Conservation (phyloP, 1,284 basidiomycete species). For the Gymnopus androsaceus region DNA sequence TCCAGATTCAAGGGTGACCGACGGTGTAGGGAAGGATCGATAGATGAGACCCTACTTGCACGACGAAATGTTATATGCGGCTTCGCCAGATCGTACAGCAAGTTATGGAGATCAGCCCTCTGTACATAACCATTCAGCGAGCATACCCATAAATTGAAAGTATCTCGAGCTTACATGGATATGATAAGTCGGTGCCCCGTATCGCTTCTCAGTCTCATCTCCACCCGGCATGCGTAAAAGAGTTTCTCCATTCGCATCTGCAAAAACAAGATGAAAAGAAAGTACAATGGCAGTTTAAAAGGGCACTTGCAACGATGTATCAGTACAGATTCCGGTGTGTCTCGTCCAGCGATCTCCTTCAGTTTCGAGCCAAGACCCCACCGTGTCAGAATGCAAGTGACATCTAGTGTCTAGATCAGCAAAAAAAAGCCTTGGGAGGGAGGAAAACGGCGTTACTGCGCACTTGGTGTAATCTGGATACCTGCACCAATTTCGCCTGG, state of each 20-base stretch:
- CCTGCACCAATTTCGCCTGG: constrained; percentile 50
- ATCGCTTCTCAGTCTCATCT: background rate
- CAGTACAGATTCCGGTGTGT: constrained; percentile 43
- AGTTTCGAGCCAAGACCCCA: constrained; percentile 53
- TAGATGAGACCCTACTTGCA: constrained; percentile 37
- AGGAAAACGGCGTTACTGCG: background rate
- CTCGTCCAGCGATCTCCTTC: constrained; percentile 33
- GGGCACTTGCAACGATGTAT: constrained; percentile 46
- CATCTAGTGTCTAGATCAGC: constrained; percentile 33
- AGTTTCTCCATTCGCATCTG: constrained; percentile 21
- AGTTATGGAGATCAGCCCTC: constrained; percentile 52
- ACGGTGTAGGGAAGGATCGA: constrained; percentile 40
- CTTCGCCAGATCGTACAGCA: constrained; percentile 43
- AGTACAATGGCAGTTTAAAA: background rate
- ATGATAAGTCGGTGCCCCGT: constrained; percentile 4
- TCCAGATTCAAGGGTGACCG: constrained; percentile 43
- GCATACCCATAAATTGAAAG: background rate
- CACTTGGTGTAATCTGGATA: constrained; percentile 43
- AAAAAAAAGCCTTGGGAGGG: constrained; percentile 18
- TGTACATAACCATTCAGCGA: constrained; percentile 25
- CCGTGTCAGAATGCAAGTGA: constrained; percentile 47
- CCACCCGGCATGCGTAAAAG: background rate
- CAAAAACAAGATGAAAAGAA: constrained; percentile 33
- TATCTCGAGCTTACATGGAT: constrained; percentile 1
- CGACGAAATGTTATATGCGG: constrained; percentile 43